phyloP scores from a whole-genome alignment of 75 land plant genomes.

The Adiantum capillusveneris region DNA sequence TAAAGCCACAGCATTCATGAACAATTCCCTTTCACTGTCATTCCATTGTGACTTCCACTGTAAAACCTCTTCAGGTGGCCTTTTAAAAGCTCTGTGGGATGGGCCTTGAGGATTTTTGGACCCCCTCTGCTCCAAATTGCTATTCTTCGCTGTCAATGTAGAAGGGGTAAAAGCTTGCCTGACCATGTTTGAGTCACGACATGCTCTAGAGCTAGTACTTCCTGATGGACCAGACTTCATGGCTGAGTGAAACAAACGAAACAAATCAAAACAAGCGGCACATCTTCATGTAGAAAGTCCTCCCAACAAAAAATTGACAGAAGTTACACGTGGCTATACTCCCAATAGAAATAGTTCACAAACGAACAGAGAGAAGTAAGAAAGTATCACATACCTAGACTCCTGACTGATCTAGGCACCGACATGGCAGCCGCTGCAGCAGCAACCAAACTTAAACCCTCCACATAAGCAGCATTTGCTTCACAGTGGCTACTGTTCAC shows the following conservation, averaged over 20 bases:
- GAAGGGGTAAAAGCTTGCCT: neutral
- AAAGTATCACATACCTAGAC: neutral
- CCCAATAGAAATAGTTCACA: neutral
- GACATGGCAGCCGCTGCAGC: slow-evolving; percentile 4
- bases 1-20: slow-evolving; percentile 50
- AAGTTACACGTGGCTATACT: neutral
- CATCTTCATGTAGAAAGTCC: slow-evolving; percentile 15
- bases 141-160: neutral
- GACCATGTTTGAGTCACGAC: neutral
- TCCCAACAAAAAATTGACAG: slow-evolving; percentile 9
- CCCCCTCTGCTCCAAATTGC: neutral
- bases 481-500: slow-evolving; percentile 49
- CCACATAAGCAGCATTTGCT: slow-evolving; percentile 39
- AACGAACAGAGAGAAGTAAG: neutral
- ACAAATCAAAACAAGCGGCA: slow-evolving; percentile 10
- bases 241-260: neutral
- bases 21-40: slow-evolving; percentile 67
- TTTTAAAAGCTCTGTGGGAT: slow-evolving; percentile 31
- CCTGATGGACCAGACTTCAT: neutral
- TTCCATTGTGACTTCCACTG: slow-evolving; percentile 65
- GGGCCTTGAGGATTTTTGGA: slow-evolving; percentile 22
- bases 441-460: slow-evolving; percentile 6
- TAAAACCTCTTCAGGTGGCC: slow-evolving; percentile 38
- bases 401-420: neutral
- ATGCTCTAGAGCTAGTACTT: neutral